Percentiles rank a stretch among this genome's conserved stretches.
phyloP scores from a whole-genome alignment of 176 grass and related monocot species.

The Bolboschoenus planiculmis region DNA sequence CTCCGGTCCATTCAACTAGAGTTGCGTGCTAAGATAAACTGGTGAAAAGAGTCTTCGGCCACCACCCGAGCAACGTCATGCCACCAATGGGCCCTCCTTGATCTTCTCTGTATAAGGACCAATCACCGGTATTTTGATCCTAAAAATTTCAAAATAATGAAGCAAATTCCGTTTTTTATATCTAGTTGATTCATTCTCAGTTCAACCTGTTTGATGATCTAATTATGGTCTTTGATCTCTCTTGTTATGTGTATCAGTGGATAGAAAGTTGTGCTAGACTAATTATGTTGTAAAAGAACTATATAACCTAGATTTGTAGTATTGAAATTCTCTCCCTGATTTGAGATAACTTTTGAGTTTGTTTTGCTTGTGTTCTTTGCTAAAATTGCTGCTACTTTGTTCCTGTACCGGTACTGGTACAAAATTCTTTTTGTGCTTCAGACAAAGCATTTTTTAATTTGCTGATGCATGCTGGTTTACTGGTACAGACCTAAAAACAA shows the following conservation, averaged over 20 bases:
- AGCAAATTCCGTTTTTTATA: too few relatives aligned
- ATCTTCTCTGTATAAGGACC: slow-evolving; percentile 33
- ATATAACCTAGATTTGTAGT: not conserved
- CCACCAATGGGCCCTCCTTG: not conserved
- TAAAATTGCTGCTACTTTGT: not conserved
- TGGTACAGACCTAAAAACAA: not conserved
- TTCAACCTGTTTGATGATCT: too few relatives aligned
- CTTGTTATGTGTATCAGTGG: too few relatives aligned
- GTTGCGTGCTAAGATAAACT: not conserved
- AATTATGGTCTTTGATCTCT: too few relatives aligned
- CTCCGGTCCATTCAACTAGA: slow-evolving; percentile 1
- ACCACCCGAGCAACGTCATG: slow-evolving; percentile 18
- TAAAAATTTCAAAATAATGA: not conserved
- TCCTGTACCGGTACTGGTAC: not conserved
- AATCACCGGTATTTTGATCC: slow-evolving; percentile 33
- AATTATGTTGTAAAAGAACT: not conserved
- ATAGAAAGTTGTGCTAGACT: too few relatives aligned
- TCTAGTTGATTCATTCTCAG: too few relatives aligned
- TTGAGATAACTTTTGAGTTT: not conserved
- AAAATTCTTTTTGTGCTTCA: not conserved
- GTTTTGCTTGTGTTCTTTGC: not conserved
- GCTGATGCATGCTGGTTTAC: not conserved
- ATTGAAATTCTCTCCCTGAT: not conserved
- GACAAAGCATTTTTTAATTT: not conserved
- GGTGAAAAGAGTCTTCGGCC: slow-evolving; percentile 9